Evolutionary conservation across 441 rosid genomes (phyloP), one percentile per base, ranked within the genome.

Genomic region (Erysimum cheiri): DNA sequence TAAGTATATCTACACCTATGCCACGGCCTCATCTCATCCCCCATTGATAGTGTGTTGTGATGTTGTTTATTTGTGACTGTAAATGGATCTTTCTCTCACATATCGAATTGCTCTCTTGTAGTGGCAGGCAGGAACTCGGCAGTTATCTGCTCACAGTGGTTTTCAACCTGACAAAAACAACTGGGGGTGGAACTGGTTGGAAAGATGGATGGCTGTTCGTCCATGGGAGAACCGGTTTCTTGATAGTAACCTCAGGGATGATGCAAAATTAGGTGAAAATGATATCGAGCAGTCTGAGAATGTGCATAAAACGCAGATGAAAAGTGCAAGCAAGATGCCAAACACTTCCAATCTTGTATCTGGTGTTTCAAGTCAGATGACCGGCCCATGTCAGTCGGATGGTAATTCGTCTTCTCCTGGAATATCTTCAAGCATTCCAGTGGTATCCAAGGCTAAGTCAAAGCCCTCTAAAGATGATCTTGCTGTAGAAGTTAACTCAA

Each of bases 121-220:
- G 99, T 96, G 99, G 98, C 98, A 96, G 70, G 97, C 98, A 56
- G 98, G 98, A 53, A 78, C 96, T 10, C 88, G 96, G 44, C 96
- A 83, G 82, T 80, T 82, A 82, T 85, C 84, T 65, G 82, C 70
- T 10, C 86, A 85, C 57, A 72, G 86, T 48, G 91, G 87, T 24
- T 96, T 92, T 80, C 85, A 88, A 80, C 97, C 98, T 24, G 98
- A 96, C 82, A 91, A 91, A 84, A 89, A 85, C 88, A 89, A 90
- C 79, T 96, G 99, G 99, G 99, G 99, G 50, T 96, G 98, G 99
- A 91, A 92, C 79, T 96, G 99, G 99, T 62, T 96, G 81, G 99
- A 96, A 82, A 85, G 99, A 82, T 96, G 99, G 99, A 95, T 95
- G 99, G 99, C 99, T 64, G 99, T 95, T 71, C 97, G 99, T 17